Base-by-base conservation (phyloP, 2,329 filamentous ascomycete species). In the Colletotrichum cuscutae region DNA sequence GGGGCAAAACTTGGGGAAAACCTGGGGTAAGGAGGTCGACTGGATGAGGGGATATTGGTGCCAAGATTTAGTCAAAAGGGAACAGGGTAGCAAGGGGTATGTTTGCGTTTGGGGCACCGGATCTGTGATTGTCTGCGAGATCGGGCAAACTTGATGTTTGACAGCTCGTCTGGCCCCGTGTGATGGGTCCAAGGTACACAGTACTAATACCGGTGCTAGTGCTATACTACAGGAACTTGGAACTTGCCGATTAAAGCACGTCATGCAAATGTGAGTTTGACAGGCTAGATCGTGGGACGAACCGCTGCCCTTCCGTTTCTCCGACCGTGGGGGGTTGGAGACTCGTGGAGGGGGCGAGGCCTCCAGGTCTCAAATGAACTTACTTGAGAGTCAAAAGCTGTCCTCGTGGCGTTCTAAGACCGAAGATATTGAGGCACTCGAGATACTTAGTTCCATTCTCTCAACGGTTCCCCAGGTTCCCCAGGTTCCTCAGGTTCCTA, bases 211-310 rank as follows among this genome's bases (percentile, higher is more conserved):
- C 11, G 4, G 32, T 35, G 4, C 32, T 35, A 19, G 13, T 42
- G 13, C 37, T 42, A 42, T 42, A 12, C 30, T 19, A 30, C 19
- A 59, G 28, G 26, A 24, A 57, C 32, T 13, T 24, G 28, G 32
- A 24, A 57, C 32, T 13, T 24, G 35, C 24, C 56, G 37, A 62
- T 28, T 28, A 4, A 32, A n/a, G 63, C 35, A 49, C 46, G 26
- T 35, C 46, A 37, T 71, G 63, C 56, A 66, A 46, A 52, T 24
- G 61, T 54, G 24, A 53, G 19, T 28, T 60, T 68, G 58, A 13
- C 24, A 56, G 5, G 13, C 6, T 32, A 5, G 26, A 35, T 56
- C 37, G 30, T 30, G 53, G 42, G 42, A 42, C 32, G 53, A 58
- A 9, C 37, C 37, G 42, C 19, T 53, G 65, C 15, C 5, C 15